These are phyloP conservation scores for Besnoitia besnoiti DNA, from an alignment of 169 alveolate species.

Conservation along the genomic window DNA sequence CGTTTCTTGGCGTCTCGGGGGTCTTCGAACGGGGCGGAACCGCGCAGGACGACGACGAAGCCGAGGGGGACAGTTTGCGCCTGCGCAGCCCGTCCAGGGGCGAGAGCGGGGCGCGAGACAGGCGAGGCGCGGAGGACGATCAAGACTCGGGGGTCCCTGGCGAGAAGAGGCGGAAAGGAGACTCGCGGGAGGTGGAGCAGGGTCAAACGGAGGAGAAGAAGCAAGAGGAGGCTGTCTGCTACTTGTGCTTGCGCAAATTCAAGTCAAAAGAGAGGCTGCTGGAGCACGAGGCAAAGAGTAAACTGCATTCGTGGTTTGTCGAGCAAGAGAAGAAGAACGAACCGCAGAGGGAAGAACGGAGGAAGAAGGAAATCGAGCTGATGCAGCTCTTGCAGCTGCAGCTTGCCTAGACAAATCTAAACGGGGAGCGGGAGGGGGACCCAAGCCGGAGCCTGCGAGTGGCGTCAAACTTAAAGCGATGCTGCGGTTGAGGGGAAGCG, in stretches of 20 bases:
- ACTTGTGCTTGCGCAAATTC: slow-evolving; percentile 25
- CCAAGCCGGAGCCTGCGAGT: too few relatives aligned
- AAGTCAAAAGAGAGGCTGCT: neutral
- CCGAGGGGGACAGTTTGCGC: neutral
- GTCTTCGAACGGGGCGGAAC: neutral
- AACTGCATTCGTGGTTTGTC: slow-evolving; percentile 33
- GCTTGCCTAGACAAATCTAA: slow-evolving; percentile 11
- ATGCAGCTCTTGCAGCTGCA: slow-evolving; percentile 44
- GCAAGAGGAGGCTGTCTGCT: neutral
- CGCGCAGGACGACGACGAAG: slow-evolving; percentile 6
- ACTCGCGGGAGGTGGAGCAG: neutral
- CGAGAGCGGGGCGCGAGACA: neutral
- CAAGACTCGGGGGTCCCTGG: neutral
- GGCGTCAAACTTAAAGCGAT: too few relatives aligned
- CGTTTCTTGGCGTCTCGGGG: slow-evolving; percentile 2
- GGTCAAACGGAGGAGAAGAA: neutral
- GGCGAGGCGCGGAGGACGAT: neutral
- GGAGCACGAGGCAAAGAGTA: slow-evolving; percentile 25
- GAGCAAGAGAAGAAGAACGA: neutral
- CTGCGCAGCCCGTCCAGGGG: too few relatives aligned
- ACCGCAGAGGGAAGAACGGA: neutral
- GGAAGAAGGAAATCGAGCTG: slow-evolving; percentile 17
- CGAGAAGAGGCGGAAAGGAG: neutral
- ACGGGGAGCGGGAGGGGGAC: neutral
- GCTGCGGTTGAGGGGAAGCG: too few relatives aligned